Conservation (phyloP, 192 early-diverging fungal genomes). For the Pilobolus umbonatus region DNA sequence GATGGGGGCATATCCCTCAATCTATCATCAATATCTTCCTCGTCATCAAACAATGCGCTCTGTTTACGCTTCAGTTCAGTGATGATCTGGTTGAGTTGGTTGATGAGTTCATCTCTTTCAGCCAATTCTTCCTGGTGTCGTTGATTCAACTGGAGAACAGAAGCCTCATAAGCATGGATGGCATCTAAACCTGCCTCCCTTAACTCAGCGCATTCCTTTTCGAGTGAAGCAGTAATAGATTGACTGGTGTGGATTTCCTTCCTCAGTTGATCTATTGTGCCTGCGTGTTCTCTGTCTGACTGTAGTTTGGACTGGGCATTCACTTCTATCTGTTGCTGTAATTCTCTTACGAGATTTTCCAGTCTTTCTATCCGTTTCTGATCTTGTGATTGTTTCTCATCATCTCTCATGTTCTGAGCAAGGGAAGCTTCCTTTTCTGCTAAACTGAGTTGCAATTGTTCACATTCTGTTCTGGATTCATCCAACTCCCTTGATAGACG, state of each 20-base stretch:
- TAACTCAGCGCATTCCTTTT: slow-evolving; percentile 35
- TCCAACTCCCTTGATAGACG: background rate
- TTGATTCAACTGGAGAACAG: slow-evolving; percentile 32
- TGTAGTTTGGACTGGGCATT: background rate
- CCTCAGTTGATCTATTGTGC: slow-evolving; percentile 27
- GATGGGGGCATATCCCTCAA: background rate
- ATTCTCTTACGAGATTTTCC: slow-evolving; percentile 3
- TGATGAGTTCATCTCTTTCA: slow-evolving; percentile 28
- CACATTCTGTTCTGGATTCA: background rate
- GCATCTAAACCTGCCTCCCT: slow-evolving; percentile 37
- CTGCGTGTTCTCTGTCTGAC: slow-evolving; percentile 9
- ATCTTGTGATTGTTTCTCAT: slow-evolving; percentile 13
- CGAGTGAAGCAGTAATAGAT: slow-evolving; percentile 18
- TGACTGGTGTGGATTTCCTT: slow-evolving; percentile 12
- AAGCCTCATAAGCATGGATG: slow-evolving; percentile 37
- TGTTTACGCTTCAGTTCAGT: slow-evolving; percentile 5
- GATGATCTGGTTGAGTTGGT: slow-evolving; percentile 11
- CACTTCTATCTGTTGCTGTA: slow-evolving; percentile 3
- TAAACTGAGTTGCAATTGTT: background rate
- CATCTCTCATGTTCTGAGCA: slow-evolving; percentile 3
- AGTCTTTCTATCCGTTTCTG: slow-evolving; percentile 15
- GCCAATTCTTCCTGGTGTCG: slow-evolving; percentile 20
- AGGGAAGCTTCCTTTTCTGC: slow-evolving; percentile 6
- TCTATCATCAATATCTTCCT: slow-evolving; percentile 1
- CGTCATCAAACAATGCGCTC: slow-evolving; percentile 6